A percentile compares a stretch with the other conserved stretches of the same genome.
Conservation (phyloP, 306 rosid species). For the Arachis stenosperma region DNA sequence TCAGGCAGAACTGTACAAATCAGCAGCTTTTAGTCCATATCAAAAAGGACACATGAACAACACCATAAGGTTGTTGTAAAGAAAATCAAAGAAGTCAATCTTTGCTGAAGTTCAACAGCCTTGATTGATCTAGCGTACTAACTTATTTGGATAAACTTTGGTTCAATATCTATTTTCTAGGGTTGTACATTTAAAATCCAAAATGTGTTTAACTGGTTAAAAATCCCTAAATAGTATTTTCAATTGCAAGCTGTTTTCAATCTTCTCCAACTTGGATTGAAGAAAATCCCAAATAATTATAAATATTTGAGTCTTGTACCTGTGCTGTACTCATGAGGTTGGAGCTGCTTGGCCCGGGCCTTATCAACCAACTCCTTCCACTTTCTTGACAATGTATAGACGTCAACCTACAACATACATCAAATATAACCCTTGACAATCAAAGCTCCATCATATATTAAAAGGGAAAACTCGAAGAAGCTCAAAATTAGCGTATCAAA, state of each 20-base stretch:
- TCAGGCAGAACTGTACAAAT: conserved; percentile 11
- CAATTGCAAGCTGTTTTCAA: too few species aligned
- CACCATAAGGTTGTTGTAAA: not conserved
- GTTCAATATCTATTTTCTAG: too few species aligned
- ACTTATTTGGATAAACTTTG: too few species aligned
- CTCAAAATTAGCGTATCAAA: not conserved
- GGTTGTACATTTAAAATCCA: too few species aligned
- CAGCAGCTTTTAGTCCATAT: conserved; percentile 3
- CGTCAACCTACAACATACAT: conserved; percentile 63
- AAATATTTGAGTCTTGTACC: conserved; percentile 48
- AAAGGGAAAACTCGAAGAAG: conserved; percentile 15
- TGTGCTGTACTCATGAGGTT: conserved; percentile 83
- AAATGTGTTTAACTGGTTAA: too few species aligned
- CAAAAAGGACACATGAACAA: not conserved
- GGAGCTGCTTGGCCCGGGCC: conserved; percentile 97
- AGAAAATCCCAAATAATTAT: not conserved
- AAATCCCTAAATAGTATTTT: too few species aligned
- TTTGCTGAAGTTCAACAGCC: too few species aligned
- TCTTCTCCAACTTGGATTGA: too few species aligned
- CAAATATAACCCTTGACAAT: conserved; percentile 28
- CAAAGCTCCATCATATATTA: conserved; percentile 5
- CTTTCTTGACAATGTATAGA: conserved; percentile 89
- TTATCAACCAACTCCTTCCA: conserved; percentile 97
- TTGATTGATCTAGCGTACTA: too few species aligned
- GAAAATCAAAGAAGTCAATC: not conserved